Evolutionary conservation across 2,329 filamentous ascomycete species (phyloP).

Genomic region (Aspergillus sojae): DNA sequence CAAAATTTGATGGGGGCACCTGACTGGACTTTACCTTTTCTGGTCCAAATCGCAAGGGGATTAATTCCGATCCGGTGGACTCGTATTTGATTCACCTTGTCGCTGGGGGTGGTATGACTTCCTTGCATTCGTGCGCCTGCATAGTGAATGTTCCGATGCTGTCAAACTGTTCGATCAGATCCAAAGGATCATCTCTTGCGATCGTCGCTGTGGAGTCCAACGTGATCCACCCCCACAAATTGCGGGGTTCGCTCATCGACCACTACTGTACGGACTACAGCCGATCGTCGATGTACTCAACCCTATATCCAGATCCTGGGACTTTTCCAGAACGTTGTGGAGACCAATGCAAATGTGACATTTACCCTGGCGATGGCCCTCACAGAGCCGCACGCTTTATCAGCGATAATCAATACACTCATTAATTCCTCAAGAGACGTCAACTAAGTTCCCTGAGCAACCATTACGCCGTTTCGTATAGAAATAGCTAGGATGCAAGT

Average conservation of each 20-base stretch:
- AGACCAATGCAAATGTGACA: not conserved
- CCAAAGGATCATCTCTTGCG: not conserved
- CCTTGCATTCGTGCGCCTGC: no score
- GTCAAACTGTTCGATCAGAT: not conserved
- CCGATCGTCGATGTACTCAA: not conserved
- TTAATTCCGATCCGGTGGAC: not conserved
- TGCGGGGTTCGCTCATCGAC: not conserved
- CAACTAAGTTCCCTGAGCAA: not conserved
- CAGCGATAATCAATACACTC: not conserved
- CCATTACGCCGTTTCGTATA: not conserved
- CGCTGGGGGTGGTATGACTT: no score
- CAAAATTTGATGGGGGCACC: not conserved
- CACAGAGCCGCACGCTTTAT: conserved; percentile 1
- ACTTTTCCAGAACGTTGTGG: conserved; percentile 6
- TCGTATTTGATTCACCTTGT: not conserved
- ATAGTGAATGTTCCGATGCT: no score
- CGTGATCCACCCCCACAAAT: not conserved
- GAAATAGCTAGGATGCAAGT: not conserved
- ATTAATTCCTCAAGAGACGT: not conserved
- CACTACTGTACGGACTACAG: not conserved
- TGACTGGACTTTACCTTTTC: not conserved
- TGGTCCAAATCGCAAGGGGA: not conserved
- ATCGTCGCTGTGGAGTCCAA: not conserved
- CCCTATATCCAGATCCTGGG: not conserved
- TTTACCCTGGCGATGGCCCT: not conserved